These are phyloP conservation scores for Cupressus sempervirens DNA, from an alignment of 75 land plant species.

Conservation along the genomic window DNA sequence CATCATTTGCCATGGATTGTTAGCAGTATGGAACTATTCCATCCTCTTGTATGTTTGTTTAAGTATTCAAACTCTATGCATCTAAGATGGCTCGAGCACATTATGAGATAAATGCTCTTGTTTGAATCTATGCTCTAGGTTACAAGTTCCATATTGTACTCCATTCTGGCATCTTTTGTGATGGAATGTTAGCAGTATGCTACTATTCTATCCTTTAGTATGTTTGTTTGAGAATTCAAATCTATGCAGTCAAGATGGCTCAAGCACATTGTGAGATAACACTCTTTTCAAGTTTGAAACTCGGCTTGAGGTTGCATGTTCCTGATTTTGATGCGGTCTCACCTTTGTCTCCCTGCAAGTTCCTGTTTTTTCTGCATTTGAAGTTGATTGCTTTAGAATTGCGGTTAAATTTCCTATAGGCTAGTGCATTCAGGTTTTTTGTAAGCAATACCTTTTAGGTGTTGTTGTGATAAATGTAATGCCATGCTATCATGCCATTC, in stretches of 20 bases:
- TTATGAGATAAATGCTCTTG: background rate
- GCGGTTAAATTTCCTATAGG: background rate
- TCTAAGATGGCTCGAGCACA: background rate
- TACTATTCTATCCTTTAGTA: no score
- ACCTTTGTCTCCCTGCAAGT: background rate
- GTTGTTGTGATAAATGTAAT: background rate
- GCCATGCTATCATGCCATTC: background rate
- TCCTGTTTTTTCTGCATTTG: background rate
- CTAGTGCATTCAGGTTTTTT: background rate
- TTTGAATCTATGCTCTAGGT: background rate
- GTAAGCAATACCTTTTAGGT: background rate
- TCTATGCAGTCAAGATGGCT: no score
- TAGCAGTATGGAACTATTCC: no score
- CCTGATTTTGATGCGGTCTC: background rate
- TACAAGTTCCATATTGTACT: no score
- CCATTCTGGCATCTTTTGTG: no score
- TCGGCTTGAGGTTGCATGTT: no score
- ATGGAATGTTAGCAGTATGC: no score
- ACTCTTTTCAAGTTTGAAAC: no score
- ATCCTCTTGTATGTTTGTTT: background rate
- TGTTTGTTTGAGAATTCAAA: no score
- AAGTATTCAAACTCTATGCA: no score
- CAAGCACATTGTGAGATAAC: no score
- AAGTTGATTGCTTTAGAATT: background rate
- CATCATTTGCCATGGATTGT: no score